Conservation (phyloP, 169 alveolate species). For the Sarcocystis neurona region DNA sequence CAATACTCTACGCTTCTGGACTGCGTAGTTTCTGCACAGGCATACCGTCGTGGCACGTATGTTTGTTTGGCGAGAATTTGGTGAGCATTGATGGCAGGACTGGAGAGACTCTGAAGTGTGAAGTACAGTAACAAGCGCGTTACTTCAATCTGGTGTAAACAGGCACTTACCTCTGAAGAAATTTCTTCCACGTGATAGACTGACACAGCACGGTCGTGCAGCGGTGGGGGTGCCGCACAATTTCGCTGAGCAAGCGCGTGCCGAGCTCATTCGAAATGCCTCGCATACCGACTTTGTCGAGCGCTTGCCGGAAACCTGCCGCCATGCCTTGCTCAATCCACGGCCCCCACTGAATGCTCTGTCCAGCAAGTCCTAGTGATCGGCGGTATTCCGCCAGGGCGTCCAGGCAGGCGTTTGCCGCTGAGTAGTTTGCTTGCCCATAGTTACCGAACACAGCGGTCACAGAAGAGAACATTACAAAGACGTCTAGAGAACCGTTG, state of each 20-base stretch:
- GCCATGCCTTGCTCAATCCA: slow-evolving; percentile 76
- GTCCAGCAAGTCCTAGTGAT: slow-evolving; percentile 67
- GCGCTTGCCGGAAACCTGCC: slow-evolving; percentile 64
- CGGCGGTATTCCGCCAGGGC: slow-evolving; percentile 72
- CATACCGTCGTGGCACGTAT: no score
- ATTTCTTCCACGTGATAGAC: slow-evolving; percentile 62
- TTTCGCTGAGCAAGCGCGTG: slow-evolving; percentile 68
- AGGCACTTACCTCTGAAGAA: slow-evolving; percentile 58
- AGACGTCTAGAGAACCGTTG: slow-evolving; percentile 63
- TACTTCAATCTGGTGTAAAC: no score
- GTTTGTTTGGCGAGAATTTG: no score
- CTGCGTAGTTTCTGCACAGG: no score
- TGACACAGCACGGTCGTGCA: slow-evolving; percentile 61
- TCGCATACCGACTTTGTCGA: slow-evolving; percentile 73
- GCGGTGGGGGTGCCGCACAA: slow-evolving; percentile 47
- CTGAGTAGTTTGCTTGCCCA: slow-evolving; percentile 79
- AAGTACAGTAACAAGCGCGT: no score
- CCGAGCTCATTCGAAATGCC: slow-evolving; percentile 76
- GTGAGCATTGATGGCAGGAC: no score
- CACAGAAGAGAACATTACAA: slow-evolving; percentile 74
- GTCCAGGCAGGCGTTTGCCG: slow-evolving; percentile 77
- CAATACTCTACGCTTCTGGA: no score
- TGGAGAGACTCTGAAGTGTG: no score
- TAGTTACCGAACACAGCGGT: slow-evolving; percentile 75
- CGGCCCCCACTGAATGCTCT: slow-evolving; percentile 81